Percentiles rank a stretch among this genome's conserved stretches.
Conservation (phyloP, 2,329 filamentous ascomycete species). For the Ophiosphaerella narmari region DNA sequence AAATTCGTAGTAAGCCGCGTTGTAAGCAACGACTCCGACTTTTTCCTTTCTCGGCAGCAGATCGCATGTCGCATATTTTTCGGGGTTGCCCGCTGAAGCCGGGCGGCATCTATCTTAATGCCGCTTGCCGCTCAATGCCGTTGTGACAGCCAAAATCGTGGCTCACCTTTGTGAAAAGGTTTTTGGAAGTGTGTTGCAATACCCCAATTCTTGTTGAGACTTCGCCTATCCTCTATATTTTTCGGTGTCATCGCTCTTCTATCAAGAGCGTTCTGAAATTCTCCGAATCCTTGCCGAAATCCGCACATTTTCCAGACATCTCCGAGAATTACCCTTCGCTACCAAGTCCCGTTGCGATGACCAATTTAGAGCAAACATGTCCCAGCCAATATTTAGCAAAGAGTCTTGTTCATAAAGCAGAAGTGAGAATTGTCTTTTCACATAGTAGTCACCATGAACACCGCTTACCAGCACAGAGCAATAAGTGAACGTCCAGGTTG, state of each 20-base stretch:
- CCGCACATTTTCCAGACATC: constrained; percentile 2
- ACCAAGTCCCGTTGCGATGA: background rate
- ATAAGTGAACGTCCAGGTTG: constrained; percentile 12
- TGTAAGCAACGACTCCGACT: constrained; percentile 18
- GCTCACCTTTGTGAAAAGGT: too few relatives aligned
- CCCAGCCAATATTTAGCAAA: too few relatives aligned
- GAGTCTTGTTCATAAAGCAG: too few relatives aligned
- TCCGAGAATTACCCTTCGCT: background rate
- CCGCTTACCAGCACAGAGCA: background rate
- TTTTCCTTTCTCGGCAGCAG: constrained; percentile 14
- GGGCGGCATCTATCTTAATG: constrained; percentile 32
- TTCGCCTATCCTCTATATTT: too few relatives aligned
- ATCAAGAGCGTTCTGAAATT: constrained; percentile 9
- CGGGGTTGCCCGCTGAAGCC: constrained; percentile 14
- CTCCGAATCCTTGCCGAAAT: constrained; percentile 18
- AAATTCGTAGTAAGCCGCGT: constrained; percentile 9
- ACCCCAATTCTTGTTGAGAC: too few relatives aligned
- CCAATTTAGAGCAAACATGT: too few relatives aligned
- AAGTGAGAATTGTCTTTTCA: too few relatives aligned
- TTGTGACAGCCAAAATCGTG: too few relatives aligned
- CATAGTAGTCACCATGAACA: background rate
- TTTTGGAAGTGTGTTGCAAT: too few relatives aligned
- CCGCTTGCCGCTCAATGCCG: constrained; percentile 19
- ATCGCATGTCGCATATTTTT: constrained; percentile 21
- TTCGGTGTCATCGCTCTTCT: too few relatives aligned